Conservation (phyloP, 768 basidiomycete genomes). For the Mrakia frigida region DNA sequence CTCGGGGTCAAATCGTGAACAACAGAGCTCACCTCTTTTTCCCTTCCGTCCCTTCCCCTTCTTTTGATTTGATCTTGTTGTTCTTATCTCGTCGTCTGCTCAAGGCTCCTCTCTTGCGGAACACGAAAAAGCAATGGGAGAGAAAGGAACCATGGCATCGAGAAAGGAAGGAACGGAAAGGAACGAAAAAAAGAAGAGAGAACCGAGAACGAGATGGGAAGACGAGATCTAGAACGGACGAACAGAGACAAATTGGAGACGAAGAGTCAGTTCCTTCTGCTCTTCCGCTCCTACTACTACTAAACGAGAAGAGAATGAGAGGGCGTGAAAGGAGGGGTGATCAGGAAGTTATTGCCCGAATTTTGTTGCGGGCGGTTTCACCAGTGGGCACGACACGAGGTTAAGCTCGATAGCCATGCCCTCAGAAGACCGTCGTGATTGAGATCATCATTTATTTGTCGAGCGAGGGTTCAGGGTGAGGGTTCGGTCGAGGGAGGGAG, state of each 20-base stretch:
- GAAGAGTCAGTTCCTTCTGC: not conserved
- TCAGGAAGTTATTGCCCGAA: slow-evolving; percentile 28
- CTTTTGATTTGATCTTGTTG: not conserved
- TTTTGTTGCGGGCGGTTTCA: slow-evolving; percentile 32
- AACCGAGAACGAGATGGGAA: slow-evolving; percentile 12
- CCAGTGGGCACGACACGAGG: slow-evolving; percentile 18
- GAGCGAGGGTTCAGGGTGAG: no score
- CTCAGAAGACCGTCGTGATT: slow-evolving; percentile 32
- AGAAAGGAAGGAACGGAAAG: not conserved
- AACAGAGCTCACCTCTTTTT: not conserved
- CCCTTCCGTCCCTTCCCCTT: not conserved
- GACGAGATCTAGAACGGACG: not conserved
- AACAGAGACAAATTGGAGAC: not conserved
- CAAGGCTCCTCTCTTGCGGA: not conserved
- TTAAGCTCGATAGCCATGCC: slow-evolving; percentile 19
- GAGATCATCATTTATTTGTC: slow-evolving; percentile 24
- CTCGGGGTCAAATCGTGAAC: not conserved
- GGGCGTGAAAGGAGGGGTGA: not conserved
- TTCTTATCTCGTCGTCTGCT: not conserved
- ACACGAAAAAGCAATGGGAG: not conserved
- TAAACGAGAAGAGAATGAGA: not conserved
- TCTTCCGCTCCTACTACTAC: not conserved
- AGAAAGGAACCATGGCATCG: not conserved
- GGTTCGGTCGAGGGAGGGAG: not conserved
- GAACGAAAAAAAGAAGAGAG: not conserved